Percentiles rank a stretch among this genome's conserved stretches.
phyloP scores from a whole-genome alignment of 1,284 basidiomycete genomes.

The Cystobasidiaceae sp. region DNA sequence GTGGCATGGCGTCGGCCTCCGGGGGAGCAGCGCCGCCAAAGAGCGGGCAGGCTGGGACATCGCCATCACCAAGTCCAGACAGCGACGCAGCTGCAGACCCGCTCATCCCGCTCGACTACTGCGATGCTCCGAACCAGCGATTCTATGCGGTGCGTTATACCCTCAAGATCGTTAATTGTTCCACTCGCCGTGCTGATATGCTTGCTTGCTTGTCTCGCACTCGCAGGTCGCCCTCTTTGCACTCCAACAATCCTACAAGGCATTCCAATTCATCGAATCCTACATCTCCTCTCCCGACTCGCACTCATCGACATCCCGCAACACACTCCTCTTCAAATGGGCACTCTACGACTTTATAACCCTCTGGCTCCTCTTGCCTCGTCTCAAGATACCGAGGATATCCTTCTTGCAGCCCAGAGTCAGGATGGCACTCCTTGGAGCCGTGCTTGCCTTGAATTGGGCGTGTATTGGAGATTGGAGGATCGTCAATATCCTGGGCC shows the following conservation, averaged over 20 bases:
- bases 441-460: constrained; percentile 33
- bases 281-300: constrained; percentile 11
- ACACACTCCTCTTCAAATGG: constrained; percentile 35
- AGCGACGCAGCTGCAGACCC: constrained; percentile 7
- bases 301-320: background rate
- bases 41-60: background rate
- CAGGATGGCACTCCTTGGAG: constrained; percentile 10
- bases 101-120: constrained; percentile 30
- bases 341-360: constrained; percentile 29
- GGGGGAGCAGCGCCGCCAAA: background rate
- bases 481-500: constrained; percentile 6
- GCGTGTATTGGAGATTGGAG: constrained; percentile 33
- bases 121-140: constrained; percentile 35
- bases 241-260: constrained; percentile 35
- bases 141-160: constrained; percentile 31
- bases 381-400: constrained; percentile 33
- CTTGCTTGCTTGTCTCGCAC: background rate
- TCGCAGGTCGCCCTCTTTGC: constrained; percentile 27
- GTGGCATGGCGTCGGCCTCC: background rate
- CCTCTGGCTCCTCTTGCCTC: constrained; percentile 32
- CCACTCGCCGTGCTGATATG: background rate
- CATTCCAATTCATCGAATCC: constrained; percentile 35
- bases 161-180: background rate
- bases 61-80: too few relatives aligned
- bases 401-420: constrained; percentile 18